phyloP scores from a whole-genome alignment of 192 early-diverging fungal species.

The Paraglomus brasilianum region DNA sequence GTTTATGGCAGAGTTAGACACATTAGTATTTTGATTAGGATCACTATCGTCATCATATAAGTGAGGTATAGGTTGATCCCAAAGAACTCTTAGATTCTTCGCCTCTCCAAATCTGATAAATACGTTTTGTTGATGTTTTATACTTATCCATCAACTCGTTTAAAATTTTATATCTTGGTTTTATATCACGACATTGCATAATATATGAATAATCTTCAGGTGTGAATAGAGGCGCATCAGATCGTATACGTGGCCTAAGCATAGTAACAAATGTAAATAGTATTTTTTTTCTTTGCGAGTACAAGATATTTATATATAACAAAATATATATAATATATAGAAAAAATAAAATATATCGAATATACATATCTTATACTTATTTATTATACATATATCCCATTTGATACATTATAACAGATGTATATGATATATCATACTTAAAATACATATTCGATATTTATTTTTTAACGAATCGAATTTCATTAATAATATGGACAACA shows the following conservation, averaged over 20 bases:
- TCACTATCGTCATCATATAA: not conserved
- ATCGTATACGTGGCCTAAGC: no score
- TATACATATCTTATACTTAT: not conserved
- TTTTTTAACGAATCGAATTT: no score
- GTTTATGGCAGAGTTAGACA: not conserved
- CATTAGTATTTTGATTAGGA: not conserved
- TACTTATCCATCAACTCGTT: slow-evolving; percentile 19
- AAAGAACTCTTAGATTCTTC: slow-evolving; percentile 26
- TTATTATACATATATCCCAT: slow-evolving; percentile 11
- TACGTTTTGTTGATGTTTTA: slow-evolving; percentile 25
- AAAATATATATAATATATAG: slow-evolving; percentile 16
- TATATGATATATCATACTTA: no score
- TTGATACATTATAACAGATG: not conserved
- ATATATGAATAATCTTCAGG: slow-evolving; percentile 20
- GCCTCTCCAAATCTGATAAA: slow-evolving; percentile 20
- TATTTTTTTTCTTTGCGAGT: slow-evolving; percentile 22
- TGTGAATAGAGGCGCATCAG: slow-evolving; percentile 12
- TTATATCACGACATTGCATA: slow-evolving; percentile 19
- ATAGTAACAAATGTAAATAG: no score
- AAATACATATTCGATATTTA: no score
- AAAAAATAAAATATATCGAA: slow-evolving; percentile 8
- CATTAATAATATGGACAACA: no score
- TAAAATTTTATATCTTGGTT: slow-evolving; percentile 24
- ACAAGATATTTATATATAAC: slow-evolving; percentile 24
- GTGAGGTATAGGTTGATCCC: slow-evolving; percentile 16